phyloP scores from a whole-genome alignment of 257 asterid species.

The Verbascum thapsus region DNA sequence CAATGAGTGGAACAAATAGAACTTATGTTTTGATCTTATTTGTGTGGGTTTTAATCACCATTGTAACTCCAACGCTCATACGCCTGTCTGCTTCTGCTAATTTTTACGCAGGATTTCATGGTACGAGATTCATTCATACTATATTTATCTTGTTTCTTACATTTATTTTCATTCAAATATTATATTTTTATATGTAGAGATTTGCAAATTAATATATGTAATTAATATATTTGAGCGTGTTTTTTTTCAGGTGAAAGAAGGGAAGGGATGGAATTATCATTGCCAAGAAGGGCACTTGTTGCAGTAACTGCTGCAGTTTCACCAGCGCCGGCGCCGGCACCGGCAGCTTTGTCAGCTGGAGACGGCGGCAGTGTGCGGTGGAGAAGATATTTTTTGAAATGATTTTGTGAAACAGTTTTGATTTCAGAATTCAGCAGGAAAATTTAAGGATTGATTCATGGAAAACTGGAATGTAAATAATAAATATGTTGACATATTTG shows the following conservation, averaged over 20 bases:
- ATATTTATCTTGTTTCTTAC: background rate
- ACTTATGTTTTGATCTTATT: conserved; percentile 54
- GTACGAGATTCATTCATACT: conserved; percentile 32
- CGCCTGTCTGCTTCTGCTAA: conserved; percentile 70
- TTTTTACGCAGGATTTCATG: conserved; percentile 33
- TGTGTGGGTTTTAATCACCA: conserved; percentile 75
- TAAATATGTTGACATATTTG: too few relatives aligned
- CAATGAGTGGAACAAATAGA: conserved; percentile 79
- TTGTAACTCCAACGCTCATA: conserved; percentile 69
- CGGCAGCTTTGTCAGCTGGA: conserved; percentile 28
- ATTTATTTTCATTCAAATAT: too few relatives aligned
- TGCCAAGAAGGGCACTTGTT: conserved; percentile 67
- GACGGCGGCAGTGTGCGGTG: conserved; percentile 4
- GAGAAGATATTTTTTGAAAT: background rate
- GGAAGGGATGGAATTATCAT: conserved; percentile 30
- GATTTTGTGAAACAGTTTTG: background rate
- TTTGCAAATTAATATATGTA: background rate
- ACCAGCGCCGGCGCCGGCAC: conserved; percentile 23
- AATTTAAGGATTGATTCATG: background rate
- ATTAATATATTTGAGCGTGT: background rate
- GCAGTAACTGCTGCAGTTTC: conserved; percentile 17
- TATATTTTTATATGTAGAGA: background rate
- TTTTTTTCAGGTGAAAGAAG: conserved; percentile 38
- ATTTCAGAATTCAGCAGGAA: conserved; percentile 3
- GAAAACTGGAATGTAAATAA: conserved; percentile 1